Base-by-base conservation (phyloP, 805 yeast genomes). In the Wickerhamomyces ciferrii region DNA sequence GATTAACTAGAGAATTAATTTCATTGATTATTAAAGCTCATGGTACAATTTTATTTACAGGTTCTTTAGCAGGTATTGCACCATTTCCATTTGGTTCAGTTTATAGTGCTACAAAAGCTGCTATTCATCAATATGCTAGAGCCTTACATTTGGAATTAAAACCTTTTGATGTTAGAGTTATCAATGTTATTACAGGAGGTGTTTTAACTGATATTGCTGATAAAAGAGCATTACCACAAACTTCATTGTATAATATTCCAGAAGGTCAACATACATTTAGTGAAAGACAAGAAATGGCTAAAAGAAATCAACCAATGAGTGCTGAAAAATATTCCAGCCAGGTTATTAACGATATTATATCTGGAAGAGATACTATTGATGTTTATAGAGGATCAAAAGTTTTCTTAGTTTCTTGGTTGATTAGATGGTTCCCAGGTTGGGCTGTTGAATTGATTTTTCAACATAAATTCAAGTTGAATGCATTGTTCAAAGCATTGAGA, bases 161-260 rank as follows among this genome's bases (percentile, higher is more conserved):
- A 59, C 85, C 88, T 4, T 82, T 84, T 55, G 85, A 76, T 15
- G 92, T 87, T 5, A 71, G 79, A 43, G 92, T 87, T 0, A 69
- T 84, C 49, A 83, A 83, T 54, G 71, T 83, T 13, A 65, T 84
- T 37, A 86, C 94, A 9, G 95, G 95, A 27, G 92, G 87, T 34
- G 94, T 87, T 27, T 66, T 68, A 20, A 84, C 94, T 0, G 72
- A 81, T 47, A 84, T 87, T 54, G 86, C 81, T 0, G 92, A 86
- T 54, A 76, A 69, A 2, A 71, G 88, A 53, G 74, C 78, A 1
- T 60, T 84, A 32, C 84, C 87, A 3, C 62, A 62, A n/a, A 63
- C 58, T 23, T 83, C 91, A 0, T 56, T 78, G 40, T 84, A 71
- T 58, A 68, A 75, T 48, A 65, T 63, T 39, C 75, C 76, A 3